Evolutionary conservation across 2,329 filamentous ascomycete species (phyloP), one percentile per base, ranked within the genome.

Genomic region (Fusarium neocosmosporiellum): DNA sequence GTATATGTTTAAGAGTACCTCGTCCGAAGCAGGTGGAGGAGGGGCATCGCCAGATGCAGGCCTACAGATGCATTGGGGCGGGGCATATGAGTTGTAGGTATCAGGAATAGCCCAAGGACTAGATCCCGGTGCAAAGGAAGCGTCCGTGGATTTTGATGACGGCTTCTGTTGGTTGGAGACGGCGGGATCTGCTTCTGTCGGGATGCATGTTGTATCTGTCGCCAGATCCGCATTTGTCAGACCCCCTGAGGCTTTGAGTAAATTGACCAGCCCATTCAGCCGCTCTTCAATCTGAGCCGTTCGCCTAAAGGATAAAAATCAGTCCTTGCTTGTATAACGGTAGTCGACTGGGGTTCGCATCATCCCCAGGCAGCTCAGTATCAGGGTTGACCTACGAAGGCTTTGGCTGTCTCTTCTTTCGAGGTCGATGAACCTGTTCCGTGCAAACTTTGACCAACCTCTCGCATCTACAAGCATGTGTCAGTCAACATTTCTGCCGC

Each of bases 401-500:
- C 66, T 85, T 87, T 36, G 80, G 80, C 34, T 85, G 83, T 71
- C 87, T 81, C 80, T 88, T 88, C 78, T 88, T 88, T 33, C 87
- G 82, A 5, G 85, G 85, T 27, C 82, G 83, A 72, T 86, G 86
- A 29, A 87, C 77, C 71, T 88, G 86, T 13, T 79, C 80, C 0
- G 81, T 78, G 67, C 87, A 88, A 36, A 84, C 82, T 69, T 88
- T 88, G 39, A 82, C 81, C 7, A 88, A 78, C 16, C 86, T 80
- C 65, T 86, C 82, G 66, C 86, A 88, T 66, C 86, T 88, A 70
- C 2, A 61, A 27, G 33, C 39, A 61, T 70, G 22, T 65, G 60
- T 73, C 36, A 73, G 64, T 73, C 36, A 36, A 34, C 20, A 39
- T 61, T 60, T 7, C 41, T 41, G 46, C 53, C 63, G 65, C 54